These are phyloP conservation scores for Aspergillus terreus DNA, from an alignment of 2,329 filamentous ascomycete genomes.

Conservation along the genomic window DNA sequence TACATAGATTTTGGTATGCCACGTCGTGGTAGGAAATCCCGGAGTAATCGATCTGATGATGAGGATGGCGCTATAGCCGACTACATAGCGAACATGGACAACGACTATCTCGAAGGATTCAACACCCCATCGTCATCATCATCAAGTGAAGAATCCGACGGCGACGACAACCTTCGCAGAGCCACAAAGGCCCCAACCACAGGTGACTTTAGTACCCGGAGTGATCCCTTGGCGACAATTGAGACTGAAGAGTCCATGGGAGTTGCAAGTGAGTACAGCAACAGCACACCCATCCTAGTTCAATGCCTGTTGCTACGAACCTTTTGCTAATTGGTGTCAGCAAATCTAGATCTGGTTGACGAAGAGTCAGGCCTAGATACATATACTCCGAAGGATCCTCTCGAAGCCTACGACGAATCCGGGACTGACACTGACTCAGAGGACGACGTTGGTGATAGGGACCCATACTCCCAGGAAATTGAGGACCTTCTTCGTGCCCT, in stretches of 20 bases:
- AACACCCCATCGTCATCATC: neutral
- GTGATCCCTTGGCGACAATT: too few relatives aligned
- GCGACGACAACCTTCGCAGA: neutral
- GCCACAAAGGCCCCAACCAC: too few relatives aligned
- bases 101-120: slow-evolving; percentile 20
- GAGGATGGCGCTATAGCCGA: slow-evolving; percentile 43
- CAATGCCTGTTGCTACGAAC: too few relatives aligned
- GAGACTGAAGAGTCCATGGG: too few relatives aligned
- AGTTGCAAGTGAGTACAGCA: too few relatives aligned
- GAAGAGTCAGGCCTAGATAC: neutral
- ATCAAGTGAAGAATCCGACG: neutral
- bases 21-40: neutral
- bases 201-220: too few relatives aligned
- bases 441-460: neutral
- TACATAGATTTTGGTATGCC: neutral
- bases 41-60: slow-evolving; percentile 30
- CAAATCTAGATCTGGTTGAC: too few relatives aligned
- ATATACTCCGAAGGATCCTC: neutral
- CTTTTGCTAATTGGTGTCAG: too few relatives aligned
- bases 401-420: neutral
- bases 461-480: neutral
- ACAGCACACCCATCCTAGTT: too few relatives aligned
- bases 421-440: slow-evolving; percentile 3
- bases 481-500: neutral
- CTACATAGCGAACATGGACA: slow-evolving; percentile 39